These are phyloP conservation scores for Alternaria longipes DNA, from an alignment of 2,329 filamentous ascomycete genomes.

Conservation along the genomic window DNA sequence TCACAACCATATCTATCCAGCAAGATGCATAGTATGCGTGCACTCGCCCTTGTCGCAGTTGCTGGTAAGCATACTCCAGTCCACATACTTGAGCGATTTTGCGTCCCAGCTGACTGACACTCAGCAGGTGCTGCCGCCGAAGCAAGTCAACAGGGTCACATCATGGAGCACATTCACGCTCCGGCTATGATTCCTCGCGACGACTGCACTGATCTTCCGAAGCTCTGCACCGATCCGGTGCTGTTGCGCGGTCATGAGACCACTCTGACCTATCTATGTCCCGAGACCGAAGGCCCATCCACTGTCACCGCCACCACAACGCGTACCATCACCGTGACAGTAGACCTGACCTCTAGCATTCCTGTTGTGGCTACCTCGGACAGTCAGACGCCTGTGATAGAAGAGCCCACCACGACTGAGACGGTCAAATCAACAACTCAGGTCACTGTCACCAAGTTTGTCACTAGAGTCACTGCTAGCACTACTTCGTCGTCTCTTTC, in stretches of 20 bases:
- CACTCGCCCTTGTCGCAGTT: slow-evolving; percentile 19
- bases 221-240: slow-evolving; percentile 33
- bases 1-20: not conserved
- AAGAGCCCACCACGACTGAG: slow-evolving; percentile 24
- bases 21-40: slow-evolving; percentile 21
- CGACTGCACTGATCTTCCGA: slow-evolving; percentile 25
- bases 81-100: not conserved
- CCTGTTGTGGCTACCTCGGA: not conserved
- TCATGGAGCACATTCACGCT: slow-evolving; percentile 9
- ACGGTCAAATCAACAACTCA: slow-evolving; percentile 27
- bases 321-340: slow-evolving; percentile 21
- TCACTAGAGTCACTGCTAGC: not conserved
- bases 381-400: not conserved
- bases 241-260: slow-evolving; percentile 27
- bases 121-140: slow-evolving; percentile 22
- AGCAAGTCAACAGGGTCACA: slow-evolving; percentile 11
- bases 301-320: slow-evolving; percentile 33
- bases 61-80: slow-evolving; percentile 16
- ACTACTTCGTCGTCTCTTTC: not conserved
- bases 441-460: slow-evolving; percentile 1
- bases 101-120: not conserved
- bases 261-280: slow-evolving; percentile 36
- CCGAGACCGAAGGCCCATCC: slow-evolving; percentile 17
- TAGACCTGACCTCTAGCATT: not conserved
- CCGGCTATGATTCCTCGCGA: slow-evolving; percentile 17